These are phyloP conservation scores for Ceratorhiza oryzae-sativae DNA, from an alignment of 1,284 basidiomycete species.

Conservation along the genomic window DNA sequence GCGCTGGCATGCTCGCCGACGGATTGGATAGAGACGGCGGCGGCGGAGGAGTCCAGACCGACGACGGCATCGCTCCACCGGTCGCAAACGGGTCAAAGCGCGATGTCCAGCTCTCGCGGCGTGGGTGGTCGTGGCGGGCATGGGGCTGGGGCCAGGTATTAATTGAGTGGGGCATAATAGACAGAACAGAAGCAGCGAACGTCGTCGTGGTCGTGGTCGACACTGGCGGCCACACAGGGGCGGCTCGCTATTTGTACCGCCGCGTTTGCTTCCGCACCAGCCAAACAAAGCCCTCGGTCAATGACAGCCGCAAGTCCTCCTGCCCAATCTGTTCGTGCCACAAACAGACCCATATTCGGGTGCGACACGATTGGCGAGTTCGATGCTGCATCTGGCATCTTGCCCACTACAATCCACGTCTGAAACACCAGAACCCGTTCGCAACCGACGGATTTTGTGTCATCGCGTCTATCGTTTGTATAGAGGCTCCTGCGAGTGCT, in stretches of 20 bases:
- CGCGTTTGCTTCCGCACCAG: slow-evolving; percentile 13
- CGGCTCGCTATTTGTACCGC: neutral
- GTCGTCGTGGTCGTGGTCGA: slow-evolving; percentile 20
- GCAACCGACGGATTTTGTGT: neutral
- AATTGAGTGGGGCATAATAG: neutral
- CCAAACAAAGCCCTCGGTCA: slow-evolving; percentile 12
- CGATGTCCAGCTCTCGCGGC: slow-evolving; percentile 15
- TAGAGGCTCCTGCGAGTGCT: neutral
- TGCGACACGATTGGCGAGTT: neutral
- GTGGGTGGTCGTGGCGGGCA: neutral
- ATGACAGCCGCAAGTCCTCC: neutral
- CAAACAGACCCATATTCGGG: neutral
- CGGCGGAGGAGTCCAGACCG: slow-evolving; percentile 6
- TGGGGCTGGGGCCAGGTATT: slow-evolving; percentile 14
- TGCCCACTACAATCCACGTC: neutral
- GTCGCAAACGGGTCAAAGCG: slow-evolving; percentile 15
- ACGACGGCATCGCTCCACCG: neutral
- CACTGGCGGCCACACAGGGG: slow-evolving; percentile 9
- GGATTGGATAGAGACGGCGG: neutral
- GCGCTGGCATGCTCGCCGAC: neutral
- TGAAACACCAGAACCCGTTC: slow-evolving; percentile 1
- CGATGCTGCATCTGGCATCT: neutral
- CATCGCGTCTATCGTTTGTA: neutral
- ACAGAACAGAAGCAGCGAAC: neutral
- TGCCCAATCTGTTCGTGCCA: neutral